Conservation (phyloP, 371 early-diverging fungal species). For the Mortierella sp. region DNA sequence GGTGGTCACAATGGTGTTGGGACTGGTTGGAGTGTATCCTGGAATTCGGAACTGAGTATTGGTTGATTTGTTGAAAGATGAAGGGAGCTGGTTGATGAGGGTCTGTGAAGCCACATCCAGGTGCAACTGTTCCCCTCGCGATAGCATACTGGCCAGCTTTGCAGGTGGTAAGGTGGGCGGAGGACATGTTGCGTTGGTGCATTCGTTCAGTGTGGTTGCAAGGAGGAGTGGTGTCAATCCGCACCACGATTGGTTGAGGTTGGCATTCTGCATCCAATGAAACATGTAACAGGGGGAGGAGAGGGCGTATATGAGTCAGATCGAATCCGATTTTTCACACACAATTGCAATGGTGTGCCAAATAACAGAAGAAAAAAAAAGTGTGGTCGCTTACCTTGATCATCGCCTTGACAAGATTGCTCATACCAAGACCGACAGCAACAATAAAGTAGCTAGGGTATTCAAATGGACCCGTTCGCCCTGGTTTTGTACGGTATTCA, state of each 20-base stretch:
- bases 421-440: conserved; percentile 55
- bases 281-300: no score
- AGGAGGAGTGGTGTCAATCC: conserved; percentile 55
- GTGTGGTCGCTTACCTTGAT: conserved; percentile 43
- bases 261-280: conserved; percentile 53
- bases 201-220: conserved; percentile 47
- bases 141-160: conserved; percentile 48
- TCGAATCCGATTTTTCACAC: no score
- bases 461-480: conserved; percentile 50
- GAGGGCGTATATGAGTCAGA: no score
- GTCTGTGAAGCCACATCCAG: conserved; percentile 49
- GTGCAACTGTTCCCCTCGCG: conserved; percentile 34
- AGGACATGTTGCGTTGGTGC: conserved; percentile 53
- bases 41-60: conserved; percentile 40
- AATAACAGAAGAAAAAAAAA: background rate
- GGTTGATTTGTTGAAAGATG: conserved; percentile 45
- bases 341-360: background rate
- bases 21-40: conserved; percentile 49
- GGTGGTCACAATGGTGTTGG: conserved; percentile 46
- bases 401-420: conserved; percentile 53
- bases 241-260: conserved; percentile 57
- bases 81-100: conserved; percentile 42
- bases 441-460: conserved; percentile 58
- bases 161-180: conserved; percentile 51
- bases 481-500: conserved; percentile 42